Evolutionary conservation across 1,139 yeast species (phyloP).

Genomic region (Sugiyamaella neomexicana): DNA sequence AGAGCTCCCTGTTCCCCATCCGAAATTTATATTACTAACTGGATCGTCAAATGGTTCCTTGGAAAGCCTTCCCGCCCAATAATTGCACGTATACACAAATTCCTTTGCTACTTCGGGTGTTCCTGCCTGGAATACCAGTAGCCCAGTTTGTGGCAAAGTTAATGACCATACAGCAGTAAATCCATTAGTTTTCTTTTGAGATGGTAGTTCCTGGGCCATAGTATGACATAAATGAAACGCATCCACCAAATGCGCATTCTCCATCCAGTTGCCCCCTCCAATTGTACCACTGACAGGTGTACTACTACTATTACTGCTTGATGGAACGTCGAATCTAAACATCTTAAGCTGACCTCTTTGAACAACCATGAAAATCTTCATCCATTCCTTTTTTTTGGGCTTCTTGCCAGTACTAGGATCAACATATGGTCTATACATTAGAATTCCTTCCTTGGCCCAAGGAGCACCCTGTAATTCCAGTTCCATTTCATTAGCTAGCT

Average conservation of each 20-base stretch:
- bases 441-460: constrained; percentile 71
- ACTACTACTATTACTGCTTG: constrained; percentile 8
- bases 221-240: constrained; percentile 37
- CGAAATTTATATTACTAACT: constrained; percentile 74
- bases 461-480: constrained; percentile 73
- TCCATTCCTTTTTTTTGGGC: constrained; percentile 38
- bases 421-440: constrained; percentile 51
- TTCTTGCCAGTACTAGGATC: constrained; percentile 36
- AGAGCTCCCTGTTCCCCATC: constrained; percentile 53
- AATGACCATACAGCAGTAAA: constrained; percentile 40
- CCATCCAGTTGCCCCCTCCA: constrained; percentile 69
- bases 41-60: constrained; percentile 66
- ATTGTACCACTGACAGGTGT: constrained; percentile 31
- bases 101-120: constrained; percentile 66
- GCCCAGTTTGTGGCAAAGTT: constrained; percentile 40
- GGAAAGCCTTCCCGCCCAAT: constrained; percentile 84
- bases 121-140: constrained; percentile 49
- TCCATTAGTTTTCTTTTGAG: constrained; percentile 33
- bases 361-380: constrained; percentile 39
- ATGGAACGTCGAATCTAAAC: constrained; percentile 33
- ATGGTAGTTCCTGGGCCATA: constrained; percentile 38
- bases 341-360: constrained; percentile 42
- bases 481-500: constrained; percentile 51
- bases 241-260: constrained; percentile 35
- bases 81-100: constrained; percentile 74